These are phyloP conservation scores for Vitis hybrid DNA, from an alignment of 177 flowering plant species.

Conservation along the genomic window DNA sequence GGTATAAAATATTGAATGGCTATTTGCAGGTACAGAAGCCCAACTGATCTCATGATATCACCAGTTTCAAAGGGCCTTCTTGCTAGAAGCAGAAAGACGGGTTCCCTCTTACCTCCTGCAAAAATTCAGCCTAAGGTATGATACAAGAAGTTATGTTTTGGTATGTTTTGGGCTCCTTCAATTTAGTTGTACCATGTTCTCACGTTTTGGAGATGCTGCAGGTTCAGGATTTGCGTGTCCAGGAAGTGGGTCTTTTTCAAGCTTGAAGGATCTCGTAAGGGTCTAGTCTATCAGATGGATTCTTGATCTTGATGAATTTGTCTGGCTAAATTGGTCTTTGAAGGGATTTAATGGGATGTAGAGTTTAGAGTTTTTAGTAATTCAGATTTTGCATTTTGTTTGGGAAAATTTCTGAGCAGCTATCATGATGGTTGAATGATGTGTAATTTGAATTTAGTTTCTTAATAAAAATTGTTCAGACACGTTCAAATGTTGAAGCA, in stretches of 20 bases:
- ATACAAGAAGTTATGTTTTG: background rate
- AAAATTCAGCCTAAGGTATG: conserved; percentile 38
- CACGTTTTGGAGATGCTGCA: conserved; percentile 7
- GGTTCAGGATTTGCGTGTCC: conserved; percentile 28
- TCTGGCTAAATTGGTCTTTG: background rate
- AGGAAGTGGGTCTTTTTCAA: conserved; percentile 25
- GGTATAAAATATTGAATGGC: background rate
- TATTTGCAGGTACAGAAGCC: conserved; percentile 59
- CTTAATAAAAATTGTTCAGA: too few species aligned
- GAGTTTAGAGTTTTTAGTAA: too few species aligned
- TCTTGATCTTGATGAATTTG: conserved; percentile 9
- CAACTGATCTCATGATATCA: conserved; percentile 77
- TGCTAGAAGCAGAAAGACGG: conserved; percentile 49
- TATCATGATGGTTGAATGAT: too few species aligned
- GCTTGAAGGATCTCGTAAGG: conserved; percentile 1
- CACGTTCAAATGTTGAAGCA: too few species aligned
- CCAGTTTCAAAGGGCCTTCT: conserved; percentile 71
- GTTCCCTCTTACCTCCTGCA: conserved; percentile 37
- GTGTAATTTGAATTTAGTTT: too few species aligned
- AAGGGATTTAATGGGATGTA: background rate
- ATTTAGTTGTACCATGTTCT: background rate
- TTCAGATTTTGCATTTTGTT: too few species aligned
- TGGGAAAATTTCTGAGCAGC: too few species aligned
- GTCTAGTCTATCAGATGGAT: conserved; percentile 6
- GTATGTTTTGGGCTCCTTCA: background rate